Conservation (phyloP, 169 alveolate species). For the Cryptosporidium sp. region DNA sequence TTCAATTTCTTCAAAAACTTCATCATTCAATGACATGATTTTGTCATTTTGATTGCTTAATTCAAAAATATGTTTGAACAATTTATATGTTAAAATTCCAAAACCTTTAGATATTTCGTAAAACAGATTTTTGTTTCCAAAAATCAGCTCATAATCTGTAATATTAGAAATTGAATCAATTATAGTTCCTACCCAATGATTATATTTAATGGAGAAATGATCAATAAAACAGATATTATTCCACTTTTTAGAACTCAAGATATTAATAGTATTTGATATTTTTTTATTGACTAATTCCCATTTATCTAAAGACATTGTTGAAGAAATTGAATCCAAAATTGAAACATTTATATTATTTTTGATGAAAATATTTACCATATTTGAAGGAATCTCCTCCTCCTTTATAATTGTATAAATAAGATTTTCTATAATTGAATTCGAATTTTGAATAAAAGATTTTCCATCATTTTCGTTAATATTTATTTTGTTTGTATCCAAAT, state of each 20-base stretch:
- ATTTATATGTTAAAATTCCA: constrained; percentile 15
- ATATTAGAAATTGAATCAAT: neutral
- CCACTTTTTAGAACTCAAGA: constrained; percentile 37
- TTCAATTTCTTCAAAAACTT: constrained; percentile 7
- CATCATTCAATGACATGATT: neutral
- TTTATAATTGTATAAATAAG: neutral
- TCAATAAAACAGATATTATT: neutral
- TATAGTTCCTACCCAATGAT: constrained; percentile 16
- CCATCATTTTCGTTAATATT: neutral
- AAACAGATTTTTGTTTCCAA: constrained; percentile 9
- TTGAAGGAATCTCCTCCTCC: constrained; percentile 13
- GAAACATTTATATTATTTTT: neutral
- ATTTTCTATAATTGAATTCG: constrained; percentile 2
- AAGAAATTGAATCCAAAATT: constrained; percentile 14
- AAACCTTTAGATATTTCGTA: neutral
- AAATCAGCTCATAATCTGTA: neutral
- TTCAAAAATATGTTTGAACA: neutral
- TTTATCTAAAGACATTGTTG: neutral
- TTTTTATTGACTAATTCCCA: neutral
- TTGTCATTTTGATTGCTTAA: neutral
- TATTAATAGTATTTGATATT: neutral
- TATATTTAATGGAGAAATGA: neutral
- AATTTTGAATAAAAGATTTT: neutral
- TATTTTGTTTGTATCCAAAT: neutral
- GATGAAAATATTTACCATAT: neutral